Conservation (phyloP, 768 basidiomycete genomes). For the Cyclocybe aegerita region DNA sequence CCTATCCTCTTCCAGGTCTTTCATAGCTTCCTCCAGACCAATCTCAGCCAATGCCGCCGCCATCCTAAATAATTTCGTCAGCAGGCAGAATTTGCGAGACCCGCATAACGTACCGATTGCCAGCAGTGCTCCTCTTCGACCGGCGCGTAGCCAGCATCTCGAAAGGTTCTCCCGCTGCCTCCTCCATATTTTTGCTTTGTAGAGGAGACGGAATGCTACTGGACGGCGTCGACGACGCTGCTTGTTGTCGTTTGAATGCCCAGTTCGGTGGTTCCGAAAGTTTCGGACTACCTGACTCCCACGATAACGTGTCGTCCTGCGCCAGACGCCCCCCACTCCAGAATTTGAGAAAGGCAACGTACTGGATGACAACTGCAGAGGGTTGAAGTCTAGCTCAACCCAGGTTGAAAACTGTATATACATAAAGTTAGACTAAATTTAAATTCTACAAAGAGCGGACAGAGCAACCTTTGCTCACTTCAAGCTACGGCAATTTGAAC, state of each 20-base stretch:
- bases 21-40: constrained; percentile 49
- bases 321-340: no score
- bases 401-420: no score
- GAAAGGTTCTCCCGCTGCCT: constrained; percentile 26
- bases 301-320: background rate
- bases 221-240: background rate
- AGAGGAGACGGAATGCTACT: no score
- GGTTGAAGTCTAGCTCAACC: background rate
- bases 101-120: constrained; percentile 58
- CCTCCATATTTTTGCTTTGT: constrained; percentile 2
- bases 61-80: constrained; percentile 49
- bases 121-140: constrained; percentile 71
- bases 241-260: background rate
- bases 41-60: constrained; percentile 76
- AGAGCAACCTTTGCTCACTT: no score
- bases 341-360: no score
- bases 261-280: background rate
- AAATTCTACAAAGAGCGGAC: no score
- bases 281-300: background rate
- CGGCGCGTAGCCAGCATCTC: constrained; percentile 58
- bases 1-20: constrained; percentile 68
- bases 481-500: no score
- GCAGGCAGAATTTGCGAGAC: background rate
- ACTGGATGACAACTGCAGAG: background rate
- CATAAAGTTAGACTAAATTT: no score